Base-by-base conservation (phyloP, 306 rosid species). In the Cercis canadensis region DNA sequence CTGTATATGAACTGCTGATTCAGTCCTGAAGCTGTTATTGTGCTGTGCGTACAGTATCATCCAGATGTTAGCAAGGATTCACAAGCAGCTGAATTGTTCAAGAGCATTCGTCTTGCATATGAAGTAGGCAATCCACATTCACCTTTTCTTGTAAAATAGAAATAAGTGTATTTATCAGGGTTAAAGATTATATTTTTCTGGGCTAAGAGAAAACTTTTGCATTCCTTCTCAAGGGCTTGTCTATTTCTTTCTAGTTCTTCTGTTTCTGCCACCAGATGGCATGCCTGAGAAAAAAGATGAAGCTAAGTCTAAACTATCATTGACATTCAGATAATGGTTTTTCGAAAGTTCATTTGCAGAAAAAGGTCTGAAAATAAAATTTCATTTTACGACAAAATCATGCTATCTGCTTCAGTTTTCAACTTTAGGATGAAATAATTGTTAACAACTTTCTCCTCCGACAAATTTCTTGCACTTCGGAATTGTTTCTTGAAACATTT, bases 21-120 rank as follows among this genome's bases (percentile, higher is more conserved):
- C 46, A 56, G 5, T 17, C 56, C 10, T 57, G 7, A 54, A 7
- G 54, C 41, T 73, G 43, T 62, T 44, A 54, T 65, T 44, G 54
- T 80, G 19, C 11, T 44, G 13, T 54, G 74, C 29, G 47, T 85
- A 86, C 92, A 90, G 97, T 90, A 84, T 77, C 98, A 90, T 79
- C 96, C 97, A 18, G 97, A 93, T 81, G 98, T 93, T 53, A 85
- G 90, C 90, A 88, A 87, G 82, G 89, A 86, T 83, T 83, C 85
- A n/a, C 87, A 68, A 49, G 88, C 96, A 32, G 80, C 74, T 57
- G 92, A 88, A 55, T 65, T 80, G 59, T 93, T 93, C 92, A 90
- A 85, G 88, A 87, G 67, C 80, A 81, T 90, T 78, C 90, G 69
- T 51, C 85, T 51, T 67, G 94, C 98, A 17, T 88, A 93, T 76